phyloP scores from a whole-genome alignment of 345 rosid genomes.

The Salix exigua region DNA sequence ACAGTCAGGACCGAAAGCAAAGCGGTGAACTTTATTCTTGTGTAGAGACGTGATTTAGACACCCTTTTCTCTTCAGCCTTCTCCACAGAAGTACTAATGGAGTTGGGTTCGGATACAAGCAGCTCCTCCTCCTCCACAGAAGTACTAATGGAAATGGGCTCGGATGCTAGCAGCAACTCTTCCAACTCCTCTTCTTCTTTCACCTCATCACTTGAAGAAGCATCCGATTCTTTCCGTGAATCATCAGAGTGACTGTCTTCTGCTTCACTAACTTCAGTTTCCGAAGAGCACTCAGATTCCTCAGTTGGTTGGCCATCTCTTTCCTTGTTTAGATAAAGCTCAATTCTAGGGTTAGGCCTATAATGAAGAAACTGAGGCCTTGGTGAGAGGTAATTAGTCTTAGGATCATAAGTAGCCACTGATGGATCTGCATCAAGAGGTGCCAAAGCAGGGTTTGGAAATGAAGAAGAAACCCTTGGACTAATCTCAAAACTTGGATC shows the following conservation, averaged over 20 bases:
- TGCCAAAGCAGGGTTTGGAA: slow-evolving; percentile 41
- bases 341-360: slow-evolving; percentile 57
- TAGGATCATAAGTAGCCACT: slow-evolving; percentile 55
- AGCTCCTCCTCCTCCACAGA: slow-evolving; percentile 14
- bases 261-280: slow-evolving; percentile 44
- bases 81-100: slow-evolving; percentile 11
- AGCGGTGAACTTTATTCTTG: slow-evolving; percentile 37
- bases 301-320: slow-evolving; percentile 46
- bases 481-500: slow-evolving; percentile 46
- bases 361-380: slow-evolving; percentile 63
- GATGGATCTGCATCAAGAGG: slow-evolving; percentile 58
- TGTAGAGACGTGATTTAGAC: slow-evolving; percentile 33
- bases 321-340: slow-evolving; percentile 31
- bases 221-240: slow-evolving; percentile 39
- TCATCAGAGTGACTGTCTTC: slow-evolving; percentile 40
- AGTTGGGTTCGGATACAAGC: slow-evolving; percentile 13
- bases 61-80: slow-evolving; percentile 22
- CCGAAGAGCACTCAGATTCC: slow-evolving; percentile 48
- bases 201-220: slow-evolving; percentile 7
- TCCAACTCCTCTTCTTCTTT: slow-evolving; percentile 24
- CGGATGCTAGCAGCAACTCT: slow-evolving; percentile 13
- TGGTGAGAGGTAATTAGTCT: slow-evolving; percentile 55
- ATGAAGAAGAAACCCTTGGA: slow-evolving; percentile 27
- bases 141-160: not conserved
- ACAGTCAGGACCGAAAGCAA: slow-evolving; percentile 39